These are phyloP conservation scores for Malassezia psittaci DNA, from an alignment of 1,284 basidiomycete species.

Conservation along the genomic window DNA sequence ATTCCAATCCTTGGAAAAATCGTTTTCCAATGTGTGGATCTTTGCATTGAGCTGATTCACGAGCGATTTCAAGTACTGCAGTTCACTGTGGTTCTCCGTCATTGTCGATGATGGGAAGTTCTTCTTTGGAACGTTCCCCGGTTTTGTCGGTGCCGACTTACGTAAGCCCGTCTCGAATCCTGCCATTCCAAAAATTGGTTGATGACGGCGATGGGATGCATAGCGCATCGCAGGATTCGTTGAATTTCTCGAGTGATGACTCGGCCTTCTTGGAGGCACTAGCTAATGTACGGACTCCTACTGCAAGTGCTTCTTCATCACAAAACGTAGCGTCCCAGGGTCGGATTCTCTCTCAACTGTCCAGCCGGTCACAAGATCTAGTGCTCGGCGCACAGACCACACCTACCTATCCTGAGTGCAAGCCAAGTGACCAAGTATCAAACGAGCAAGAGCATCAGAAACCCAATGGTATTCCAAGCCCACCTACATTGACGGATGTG, in stretches of 20 bases:
- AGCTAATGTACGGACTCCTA: neutral
- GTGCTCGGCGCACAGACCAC: neutral
- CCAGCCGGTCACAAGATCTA: neutral
- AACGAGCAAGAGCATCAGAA: neutral
- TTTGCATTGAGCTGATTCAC: slow-evolving; percentile 44
- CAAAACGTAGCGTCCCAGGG: neutral
- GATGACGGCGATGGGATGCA: neutral
- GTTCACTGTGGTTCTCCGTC: slow-evolving; percentile 20
- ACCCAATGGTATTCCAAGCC: neutral
- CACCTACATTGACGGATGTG: neutral
- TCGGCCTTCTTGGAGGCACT: slow-evolving; percentile 1
- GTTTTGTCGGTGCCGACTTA: neutral
- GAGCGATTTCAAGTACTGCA: slow-evolving; percentile 41
- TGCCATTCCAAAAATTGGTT: too few relatives aligned
- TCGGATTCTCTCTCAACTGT: too few relatives aligned
- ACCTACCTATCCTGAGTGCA: too few relatives aligned
- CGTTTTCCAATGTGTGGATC: slow-evolving; percentile 29
- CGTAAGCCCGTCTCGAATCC: neutral
- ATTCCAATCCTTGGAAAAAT: neutral
- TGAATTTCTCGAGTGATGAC: slow-evolving; percentile 1
- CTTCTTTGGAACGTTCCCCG: neutral
- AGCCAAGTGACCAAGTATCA: neutral
- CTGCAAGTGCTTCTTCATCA: neutral
- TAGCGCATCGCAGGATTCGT: slow-evolving; percentile 1
- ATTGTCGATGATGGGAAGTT: neutral